Percentiles rank a stretch among this genome's conserved stretches.
These are phyloP conservation scores for Cadophora gregata DNA, from an alignment of 2,329 filamentous ascomycete genomes.

Conservation along the genomic window DNA sequence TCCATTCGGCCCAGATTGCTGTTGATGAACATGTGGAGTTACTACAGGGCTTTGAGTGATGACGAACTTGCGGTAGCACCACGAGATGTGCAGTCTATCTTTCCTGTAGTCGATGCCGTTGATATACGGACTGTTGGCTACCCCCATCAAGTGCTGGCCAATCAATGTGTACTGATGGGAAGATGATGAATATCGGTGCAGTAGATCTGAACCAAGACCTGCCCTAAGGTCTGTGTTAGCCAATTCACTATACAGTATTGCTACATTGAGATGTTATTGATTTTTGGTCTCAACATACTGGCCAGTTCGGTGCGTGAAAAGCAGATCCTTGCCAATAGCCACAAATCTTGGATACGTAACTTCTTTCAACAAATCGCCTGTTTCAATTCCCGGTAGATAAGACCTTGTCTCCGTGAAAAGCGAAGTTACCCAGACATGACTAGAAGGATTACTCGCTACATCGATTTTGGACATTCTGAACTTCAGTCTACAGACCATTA, in stretches of 20 bases:
- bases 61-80: conserved; percentile 40
- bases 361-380: conserved; percentile 33
- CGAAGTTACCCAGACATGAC: conserved; percentile 29
- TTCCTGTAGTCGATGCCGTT: conserved; percentile 38
- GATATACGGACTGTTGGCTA: conserved; percentile 39
- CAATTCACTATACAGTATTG: not conserved
- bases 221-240: conserved; percentile 28
- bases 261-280: not conserved
- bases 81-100: conserved; percentile 35
- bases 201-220: conserved; percentile 37
- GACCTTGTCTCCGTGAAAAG: conserved; percentile 33
- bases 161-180: conserved; percentile 36
- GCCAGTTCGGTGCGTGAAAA: conserved; percentile 39
- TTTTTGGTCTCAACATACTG: conserved; percentile 32
- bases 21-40: conserved; percentile 35
- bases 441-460: not conserved
- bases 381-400: conserved; percentile 33
- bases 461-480: conserved; percentile 30
- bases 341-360: conserved; percentile 40
- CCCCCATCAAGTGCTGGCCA: conserved; percentile 36
- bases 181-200: conserved; percentile 34
- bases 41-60: conserved; percentile 20
- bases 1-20: conserved; percentile 40
- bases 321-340: conserved; percentile 34
- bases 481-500: conserved; percentile 30